Percentiles rank a stretch among this genome's conserved stretches.
Evolutionary conservation across 176 grass and related monocot genomes (phyloP).

Genomic region (Thinopyrum elongatum): DNA sequence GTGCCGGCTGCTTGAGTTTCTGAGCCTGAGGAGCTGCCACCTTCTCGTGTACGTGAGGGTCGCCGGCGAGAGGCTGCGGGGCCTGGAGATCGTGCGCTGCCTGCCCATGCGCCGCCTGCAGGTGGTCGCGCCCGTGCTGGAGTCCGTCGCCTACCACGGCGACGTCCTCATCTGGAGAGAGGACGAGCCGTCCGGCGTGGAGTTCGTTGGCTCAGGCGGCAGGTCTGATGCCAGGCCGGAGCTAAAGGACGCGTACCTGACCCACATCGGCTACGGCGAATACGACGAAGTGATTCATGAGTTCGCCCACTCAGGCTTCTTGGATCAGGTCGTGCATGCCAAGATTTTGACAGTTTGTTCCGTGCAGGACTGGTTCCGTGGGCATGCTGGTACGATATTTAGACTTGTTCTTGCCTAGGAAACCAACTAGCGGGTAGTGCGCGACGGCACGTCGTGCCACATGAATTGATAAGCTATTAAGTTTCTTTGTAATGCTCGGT

Average conservation of each 20-base stretch:
- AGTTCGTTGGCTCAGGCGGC: background rate
- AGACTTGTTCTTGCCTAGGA: background rate
- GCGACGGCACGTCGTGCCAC: no score
- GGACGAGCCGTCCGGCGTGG: background rate
- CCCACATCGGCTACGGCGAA: background rate
- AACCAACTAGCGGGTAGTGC: background rate
- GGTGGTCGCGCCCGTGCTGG: constrained; percentile 28
- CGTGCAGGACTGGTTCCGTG: constrained; percentile 30
- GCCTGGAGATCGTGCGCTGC: constrained; percentile 39
- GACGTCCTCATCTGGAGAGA: background rate
- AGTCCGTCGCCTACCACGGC: constrained; percentile 48
- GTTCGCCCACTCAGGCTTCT: background rate
- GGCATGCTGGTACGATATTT: constrained; percentile 27
- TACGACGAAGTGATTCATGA: background rate
- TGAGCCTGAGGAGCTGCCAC: constrained; percentile 46
- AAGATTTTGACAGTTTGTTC: constrained; percentile 39
- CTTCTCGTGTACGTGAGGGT: constrained; percentile 9
- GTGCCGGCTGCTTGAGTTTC: constrained; percentile 36
- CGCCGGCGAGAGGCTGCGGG: constrained; percentile 32
- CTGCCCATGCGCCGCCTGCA: background rate
- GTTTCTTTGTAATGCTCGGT: no score
- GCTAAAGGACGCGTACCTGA: constrained; percentile 40
- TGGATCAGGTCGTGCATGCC: constrained; percentile 36
- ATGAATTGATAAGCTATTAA: no score
- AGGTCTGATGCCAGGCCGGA: background rate